Conservation (phyloP, 2,329 filamentous ascomycete species). For the Canariomyces notabilis region DNA sequence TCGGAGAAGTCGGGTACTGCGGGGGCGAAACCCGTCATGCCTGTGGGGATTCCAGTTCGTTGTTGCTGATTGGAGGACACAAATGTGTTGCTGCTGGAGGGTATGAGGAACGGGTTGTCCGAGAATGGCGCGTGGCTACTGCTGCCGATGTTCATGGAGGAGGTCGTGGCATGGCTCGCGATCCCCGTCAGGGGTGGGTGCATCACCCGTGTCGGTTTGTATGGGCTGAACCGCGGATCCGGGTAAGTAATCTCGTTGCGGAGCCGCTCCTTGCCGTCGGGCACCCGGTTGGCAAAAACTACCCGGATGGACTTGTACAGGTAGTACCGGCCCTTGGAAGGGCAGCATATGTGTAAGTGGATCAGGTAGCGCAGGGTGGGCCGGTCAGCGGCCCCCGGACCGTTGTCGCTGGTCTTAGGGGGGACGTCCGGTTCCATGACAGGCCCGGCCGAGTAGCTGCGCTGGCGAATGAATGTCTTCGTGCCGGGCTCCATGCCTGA, state of each 20-base stretch:
- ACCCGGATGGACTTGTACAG: constrained; percentile 89
- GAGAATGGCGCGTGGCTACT: too few species aligned
- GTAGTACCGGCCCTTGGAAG: constrained; percentile 76
- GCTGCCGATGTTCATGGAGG: not conserved
- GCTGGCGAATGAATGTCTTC: constrained; percentile 93
- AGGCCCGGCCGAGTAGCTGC: constrained; percentile 83
- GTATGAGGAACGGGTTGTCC: not conserved
- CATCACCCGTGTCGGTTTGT: constrained; percentile 63
- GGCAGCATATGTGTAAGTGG: constrained; percentile 88
- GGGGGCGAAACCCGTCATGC: too few species aligned
- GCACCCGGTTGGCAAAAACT: constrained; percentile 93
- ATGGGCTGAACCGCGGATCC: constrained; percentile 79
- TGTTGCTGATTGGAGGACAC: too few species aligned
- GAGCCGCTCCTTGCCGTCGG: constrained; percentile 89
- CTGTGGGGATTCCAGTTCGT: too few species aligned
- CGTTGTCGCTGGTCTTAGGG: constrained; percentile 26
- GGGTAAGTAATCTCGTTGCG: constrained; percentile 85
- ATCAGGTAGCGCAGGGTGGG: constrained; percentile 84
- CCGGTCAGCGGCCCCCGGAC: constrained; percentile 39
- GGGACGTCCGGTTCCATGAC: constrained; percentile 63
- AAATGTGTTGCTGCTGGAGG: not conserved
- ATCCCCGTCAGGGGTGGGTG: constrained; percentile 29
- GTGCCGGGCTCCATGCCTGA: constrained; percentile 88
- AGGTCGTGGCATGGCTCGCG: not conserved
- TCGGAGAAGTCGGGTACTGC: too few species aligned